Conservation (phyloP, 1,284 basidiomycete species). For the Psilocybe mexicana region DNA sequence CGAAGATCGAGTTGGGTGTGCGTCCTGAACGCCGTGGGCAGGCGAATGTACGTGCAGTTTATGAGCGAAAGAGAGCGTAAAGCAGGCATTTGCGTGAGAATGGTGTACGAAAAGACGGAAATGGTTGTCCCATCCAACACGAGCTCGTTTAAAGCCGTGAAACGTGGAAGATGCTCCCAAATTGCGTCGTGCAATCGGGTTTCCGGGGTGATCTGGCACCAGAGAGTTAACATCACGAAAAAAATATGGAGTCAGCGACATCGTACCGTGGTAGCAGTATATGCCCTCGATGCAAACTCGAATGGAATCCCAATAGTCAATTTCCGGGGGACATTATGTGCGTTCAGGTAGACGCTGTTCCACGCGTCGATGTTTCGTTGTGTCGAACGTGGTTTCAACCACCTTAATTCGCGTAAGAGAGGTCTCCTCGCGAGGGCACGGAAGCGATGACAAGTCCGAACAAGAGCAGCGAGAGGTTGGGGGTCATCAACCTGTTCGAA, state of each 20-base stretch:
- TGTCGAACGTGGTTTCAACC: conserved; percentile 13
- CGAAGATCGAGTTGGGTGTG: not conserved
- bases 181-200: conserved; percentile 15
- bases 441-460: conserved; percentile 19
- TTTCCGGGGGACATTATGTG: conserved; percentile 14
- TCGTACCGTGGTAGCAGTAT: not conserved
- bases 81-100: conserved; percentile 14
- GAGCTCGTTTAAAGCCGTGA: conserved; percentile 16
- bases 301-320: conserved; percentile 17
- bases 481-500: conserved; percentile 15
- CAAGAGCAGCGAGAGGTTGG: conserved; percentile 13
- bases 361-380: conserved; percentile 18
- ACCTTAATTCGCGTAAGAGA: conserved; percentile 17
- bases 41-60: conserved; percentile 14
- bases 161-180: conserved; percentile 11
- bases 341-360: conserved; percentile 7
- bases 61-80: conserved; percentile 12
- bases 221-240: not conserved
- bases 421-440: conserved; percentile 16
- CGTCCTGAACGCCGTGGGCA: conserved; percentile 9
- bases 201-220: conserved; percentile 8
- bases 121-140: conserved; percentile 15
- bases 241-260: not conserved
- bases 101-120: conserved; percentile 17
- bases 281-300: conserved; percentile 3